A percentile compares a stretch with the other conserved stretches of the same genome.
Evolutionary conservation across 306 rosid species (phyloP).

Genomic region (Citrullus amarus): DNA sequence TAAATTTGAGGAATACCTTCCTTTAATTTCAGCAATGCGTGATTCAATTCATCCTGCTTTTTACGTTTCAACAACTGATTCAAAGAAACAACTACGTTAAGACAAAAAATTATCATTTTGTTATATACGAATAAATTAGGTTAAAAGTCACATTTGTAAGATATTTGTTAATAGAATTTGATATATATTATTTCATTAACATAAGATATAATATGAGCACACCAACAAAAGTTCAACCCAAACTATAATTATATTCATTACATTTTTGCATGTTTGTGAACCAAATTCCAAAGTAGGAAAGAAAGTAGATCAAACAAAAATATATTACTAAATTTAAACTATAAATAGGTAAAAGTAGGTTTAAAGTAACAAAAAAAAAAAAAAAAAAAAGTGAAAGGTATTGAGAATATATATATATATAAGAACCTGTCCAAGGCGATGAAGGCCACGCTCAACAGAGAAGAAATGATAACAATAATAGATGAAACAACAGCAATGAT

Average conservation of each 20-base stretch:
- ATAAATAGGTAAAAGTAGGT: too few species aligned
- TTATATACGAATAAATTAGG: background rate
- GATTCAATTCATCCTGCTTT: constrained; percentile 31
- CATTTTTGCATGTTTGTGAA: too few species aligned
- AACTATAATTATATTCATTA: too few species aligned
- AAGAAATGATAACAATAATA: constrained; percentile 69
- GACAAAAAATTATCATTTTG: background rate
- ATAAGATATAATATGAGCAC: too few species aligned
- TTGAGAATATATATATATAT: background rate
- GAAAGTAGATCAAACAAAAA: too few species aligned
- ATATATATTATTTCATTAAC: too few species aligned
- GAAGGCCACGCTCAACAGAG: constrained; percentile 59
- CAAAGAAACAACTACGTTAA: background rate
- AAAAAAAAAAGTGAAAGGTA: background rate
- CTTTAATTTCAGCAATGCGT: constrained; percentile 56
- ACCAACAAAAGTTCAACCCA: too few species aligned
- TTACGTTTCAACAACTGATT: constrained; percentile 3
- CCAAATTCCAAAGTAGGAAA: too few species aligned
- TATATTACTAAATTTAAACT: too few species aligned
- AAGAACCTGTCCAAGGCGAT: constrained; percentile 61
- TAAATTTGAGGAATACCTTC: constrained; percentile 41
- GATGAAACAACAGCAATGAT: constrained; percentile 67
- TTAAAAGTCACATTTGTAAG: background rate
- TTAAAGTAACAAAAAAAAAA: background rate
- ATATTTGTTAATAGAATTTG: too few species aligned